phyloP scores from a whole-genome alignment of 2,329 filamentous ascomycete species.

The Trichoderma atrobrunneum region DNA sequence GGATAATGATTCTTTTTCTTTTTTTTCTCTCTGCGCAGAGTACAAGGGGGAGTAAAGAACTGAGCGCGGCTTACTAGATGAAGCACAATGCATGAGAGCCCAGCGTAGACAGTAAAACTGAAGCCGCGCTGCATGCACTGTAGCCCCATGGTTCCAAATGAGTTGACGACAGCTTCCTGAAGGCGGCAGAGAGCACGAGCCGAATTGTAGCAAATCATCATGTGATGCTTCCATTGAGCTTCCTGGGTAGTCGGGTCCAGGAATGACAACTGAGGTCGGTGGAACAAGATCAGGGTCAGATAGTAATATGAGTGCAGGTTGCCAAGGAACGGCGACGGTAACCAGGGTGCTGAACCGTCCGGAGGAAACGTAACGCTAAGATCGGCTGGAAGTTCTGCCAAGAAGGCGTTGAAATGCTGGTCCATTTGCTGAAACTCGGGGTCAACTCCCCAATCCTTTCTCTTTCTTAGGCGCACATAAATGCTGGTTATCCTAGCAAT shows the following conservation, averaged over 20 bases:
- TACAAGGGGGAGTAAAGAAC: neutral
- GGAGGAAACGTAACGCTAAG: constrained; percentile 73
- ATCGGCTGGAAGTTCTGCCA: constrained; percentile 73
- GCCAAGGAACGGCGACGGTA: constrained; percentile 82
- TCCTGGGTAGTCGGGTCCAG: constrained; percentile 69
- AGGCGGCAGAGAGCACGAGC: constrained; percentile 82
- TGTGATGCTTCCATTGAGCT: constrained; percentile 81
- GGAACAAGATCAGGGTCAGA: constrained; percentile 78
- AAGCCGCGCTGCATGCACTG: constrained; percentile 92
- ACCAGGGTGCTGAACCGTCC: constrained; percentile 77
- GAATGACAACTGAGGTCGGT: constrained; percentile 79
- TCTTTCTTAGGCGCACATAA: constrained; percentile 71
- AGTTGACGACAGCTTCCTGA: constrained; percentile 76
- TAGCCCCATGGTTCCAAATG: constrained; percentile 75
- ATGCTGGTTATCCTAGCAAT: constrained; percentile 74
- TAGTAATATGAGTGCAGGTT: constrained; percentile 90
- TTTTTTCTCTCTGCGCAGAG: neutral
- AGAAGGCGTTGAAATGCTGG: constrained; percentile 71
- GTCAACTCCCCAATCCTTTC: constrained; percentile 83
- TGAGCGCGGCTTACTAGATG: constrained; percentile 68
- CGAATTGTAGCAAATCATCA: constrained; percentile 79
- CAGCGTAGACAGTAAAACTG: constrained; percentile 91
- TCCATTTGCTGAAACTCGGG: constrained; percentile 79
- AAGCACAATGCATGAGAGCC: constrained; percentile 87
- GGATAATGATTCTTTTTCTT: neutral